phyloP scores from a whole-genome alignment of 2,329 filamentous ascomycete species.

The Nothophoma quercina region DNA sequence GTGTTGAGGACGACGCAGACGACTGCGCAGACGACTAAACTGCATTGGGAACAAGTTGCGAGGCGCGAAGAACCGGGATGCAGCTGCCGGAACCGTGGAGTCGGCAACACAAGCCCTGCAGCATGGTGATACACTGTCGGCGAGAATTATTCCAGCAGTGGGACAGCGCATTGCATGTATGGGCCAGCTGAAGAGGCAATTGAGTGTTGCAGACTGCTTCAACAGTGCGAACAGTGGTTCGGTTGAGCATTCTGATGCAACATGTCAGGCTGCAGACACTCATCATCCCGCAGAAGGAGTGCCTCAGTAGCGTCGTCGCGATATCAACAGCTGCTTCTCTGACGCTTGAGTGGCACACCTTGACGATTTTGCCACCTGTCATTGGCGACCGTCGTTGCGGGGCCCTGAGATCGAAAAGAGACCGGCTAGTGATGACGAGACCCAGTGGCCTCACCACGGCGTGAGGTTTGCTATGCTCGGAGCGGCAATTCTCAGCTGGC shows the following conservation, averaged over 20 bases:
- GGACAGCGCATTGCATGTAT: neutral
- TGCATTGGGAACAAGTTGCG: constrained; percentile 20
- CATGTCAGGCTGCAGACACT: constrained; percentile 4
- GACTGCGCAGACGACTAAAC: constrained; percentile 11
- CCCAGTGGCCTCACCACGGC: constrained; percentile 35
- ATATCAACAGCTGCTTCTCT: constrained; percentile 5
- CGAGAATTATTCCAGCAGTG: constrained; percentile 9
- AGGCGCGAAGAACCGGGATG: constrained; percentile 19
- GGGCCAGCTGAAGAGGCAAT: neutral
- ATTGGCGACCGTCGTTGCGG: constrained; percentile 16
- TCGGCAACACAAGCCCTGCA: constrained; percentile 13
- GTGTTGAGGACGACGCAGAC: constrained; percentile 27
- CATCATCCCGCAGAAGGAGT: constrained; percentile 5
- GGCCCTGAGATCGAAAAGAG: constrained; percentile 23
- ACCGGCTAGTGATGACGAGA: constrained; percentile 30
- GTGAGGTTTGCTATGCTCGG: constrained; percentile 31
- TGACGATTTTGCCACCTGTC: constrained; percentile 18
- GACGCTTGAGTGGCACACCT: constrained; percentile 7
- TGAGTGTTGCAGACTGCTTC: neutral
- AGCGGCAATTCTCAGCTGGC: constrained; percentile 16
- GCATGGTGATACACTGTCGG: constrained; percentile 11
- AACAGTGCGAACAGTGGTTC: neutral
- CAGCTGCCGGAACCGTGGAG: constrained; percentile 9
- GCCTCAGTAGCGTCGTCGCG: constrained; percentile 3
- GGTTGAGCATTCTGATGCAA: neutral